These are phyloP conservation scores for Ophiorrhiza pumila DNA, from an alignment of 257 asterid species.

Conservation along the genomic window DNA sequence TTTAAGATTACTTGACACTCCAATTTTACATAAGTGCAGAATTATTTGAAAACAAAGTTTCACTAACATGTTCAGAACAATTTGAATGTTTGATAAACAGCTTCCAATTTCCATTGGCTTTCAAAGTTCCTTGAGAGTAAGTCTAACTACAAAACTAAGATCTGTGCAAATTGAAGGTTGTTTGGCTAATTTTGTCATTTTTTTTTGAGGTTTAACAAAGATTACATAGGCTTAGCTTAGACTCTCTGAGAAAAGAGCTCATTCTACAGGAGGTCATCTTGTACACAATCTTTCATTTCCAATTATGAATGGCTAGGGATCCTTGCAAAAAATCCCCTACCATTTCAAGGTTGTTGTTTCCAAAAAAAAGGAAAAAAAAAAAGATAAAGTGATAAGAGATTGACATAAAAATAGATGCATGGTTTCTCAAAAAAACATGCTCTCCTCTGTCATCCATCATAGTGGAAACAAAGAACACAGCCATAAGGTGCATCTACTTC, in stretches of 20 bases:
- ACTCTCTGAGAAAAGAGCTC: not conserved
- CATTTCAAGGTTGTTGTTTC: not conserved
- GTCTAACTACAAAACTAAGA: not conserved
- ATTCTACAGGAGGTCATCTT: not conserved
- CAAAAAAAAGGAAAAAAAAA: too few relatives aligned
- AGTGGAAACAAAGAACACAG: too few relatives aligned
- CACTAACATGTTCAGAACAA: not conserved
- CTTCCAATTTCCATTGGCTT: not conserved
- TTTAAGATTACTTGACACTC: not conserved
- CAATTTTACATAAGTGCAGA: not conserved
- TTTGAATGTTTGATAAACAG: not conserved
- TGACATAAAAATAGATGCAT: not conserved
- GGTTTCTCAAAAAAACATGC: not conserved
- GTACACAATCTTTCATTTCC: not conserved
- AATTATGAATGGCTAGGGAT: not conserved
- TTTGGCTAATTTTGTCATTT: not conserved
- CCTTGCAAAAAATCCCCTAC: not conserved
- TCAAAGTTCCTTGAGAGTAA: too few relatives aligned
- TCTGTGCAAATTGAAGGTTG: not conserved
- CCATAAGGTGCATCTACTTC: too few relatives aligned
- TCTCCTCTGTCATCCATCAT: too few relatives aligned
- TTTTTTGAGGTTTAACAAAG: not conserved
- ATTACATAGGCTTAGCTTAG: not conserved
- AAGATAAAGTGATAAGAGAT: not conserved
- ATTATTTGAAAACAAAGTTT: not conserved